Conservation (phyloP, 176 grass and related monocot species). For the Cenchrus purpureus region DNA sequence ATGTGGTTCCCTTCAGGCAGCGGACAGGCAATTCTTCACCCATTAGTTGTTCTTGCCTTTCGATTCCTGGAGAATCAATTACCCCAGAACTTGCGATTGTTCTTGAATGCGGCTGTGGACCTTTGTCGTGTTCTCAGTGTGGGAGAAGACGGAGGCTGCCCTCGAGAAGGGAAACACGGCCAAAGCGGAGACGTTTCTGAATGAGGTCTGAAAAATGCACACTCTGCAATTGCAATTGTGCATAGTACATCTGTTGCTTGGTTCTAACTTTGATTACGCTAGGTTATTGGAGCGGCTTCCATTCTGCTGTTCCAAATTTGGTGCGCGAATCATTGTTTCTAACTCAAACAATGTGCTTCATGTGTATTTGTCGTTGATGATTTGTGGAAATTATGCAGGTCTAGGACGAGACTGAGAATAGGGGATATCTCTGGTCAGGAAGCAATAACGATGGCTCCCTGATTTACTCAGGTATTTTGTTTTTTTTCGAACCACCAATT, state of each 20-base stretch:
- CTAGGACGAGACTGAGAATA: slow-evolving; percentile 52
- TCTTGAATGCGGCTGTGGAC: slow-evolving; percentile 27
- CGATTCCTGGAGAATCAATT: too few species aligned
- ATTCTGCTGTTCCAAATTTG: not conserved
- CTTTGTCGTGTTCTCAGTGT: slow-evolving; percentile 54
- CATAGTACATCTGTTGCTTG: not conserved
- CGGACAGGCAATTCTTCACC: too few species aligned
- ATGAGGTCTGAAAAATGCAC: slow-evolving; percentile 32
- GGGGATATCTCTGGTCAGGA: slow-evolving; percentile 52
- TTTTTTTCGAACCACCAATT: slow-evolving; percentile 21
- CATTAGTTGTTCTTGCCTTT: too few species aligned
- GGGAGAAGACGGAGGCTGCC: slow-evolving; percentile 64
- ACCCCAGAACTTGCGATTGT: too few species aligned
- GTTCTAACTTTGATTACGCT: not conserved
- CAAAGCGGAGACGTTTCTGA: slow-evolving; percentile 71
- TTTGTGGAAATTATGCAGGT: slow-evolving; percentile 57
- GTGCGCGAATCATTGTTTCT: not conserved
- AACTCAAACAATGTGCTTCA: not conserved
- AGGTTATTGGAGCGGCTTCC: slow-evolving; percentile 52
- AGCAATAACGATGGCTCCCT: slow-evolving; percentile 61
- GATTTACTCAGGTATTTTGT: slow-evolving; percentile 59
- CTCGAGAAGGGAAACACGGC: slow-evolving; percentile 52
- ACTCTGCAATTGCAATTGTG: not conserved
- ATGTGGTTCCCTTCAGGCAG: too few species aligned
- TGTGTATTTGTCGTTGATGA: not conserved